Base-by-base conservation (phyloP, 2,329 filamentous ascomycete genomes). In the Thielaviopsis euricoi region DNA sequence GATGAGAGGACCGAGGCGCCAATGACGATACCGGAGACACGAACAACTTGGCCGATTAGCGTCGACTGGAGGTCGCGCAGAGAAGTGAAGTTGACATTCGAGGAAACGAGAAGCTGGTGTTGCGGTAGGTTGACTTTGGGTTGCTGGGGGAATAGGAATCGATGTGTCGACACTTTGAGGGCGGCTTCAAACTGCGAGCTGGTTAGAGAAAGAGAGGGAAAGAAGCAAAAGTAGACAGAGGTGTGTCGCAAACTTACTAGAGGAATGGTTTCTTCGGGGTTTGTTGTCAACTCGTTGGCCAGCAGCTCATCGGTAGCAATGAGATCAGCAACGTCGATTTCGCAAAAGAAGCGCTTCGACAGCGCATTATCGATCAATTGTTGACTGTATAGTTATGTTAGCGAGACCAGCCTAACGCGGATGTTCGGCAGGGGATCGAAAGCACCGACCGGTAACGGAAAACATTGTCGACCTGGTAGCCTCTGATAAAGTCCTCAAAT, bases 261-360 rank as follows among this genome's bases (percentile, higher is more conserved):
- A 61, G 93, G 91, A 60, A 98, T 93, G 58, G 95, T 86, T 59
- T 97, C 90, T 52, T 85, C 86, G 3, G 93, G 94, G 67, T 96
- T 89, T 53, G 87, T 93, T 21, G 86, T 87, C 62, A 98, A 77
- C 67, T 85, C 83, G 70, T 97, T 88, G 26, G 91, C 93, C 61
- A 98, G 78, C 69, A 96, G 89, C 71, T 97, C 91, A 67, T 95
- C 93, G 73, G 90, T 97, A 61, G 86, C 93, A 69, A 97, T 97
- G 60, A 98, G 75, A 69, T 98, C 91, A 62, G 87, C 88, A 65
- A 98, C 88, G 69, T 98, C 90, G 68, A 98, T 81, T 69, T 98
- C 91, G 74, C 93, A 96, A 71, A 85, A 96, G 73, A 89, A 97
- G 65, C 90, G 89, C 69, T 95, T 93, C 49, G 95, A 77, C 1